These are phyloP conservation scores for Thraustochytrium striatum DNA, from an alignment of 352 stramenopile species.

Conservation along the genomic window DNA sequence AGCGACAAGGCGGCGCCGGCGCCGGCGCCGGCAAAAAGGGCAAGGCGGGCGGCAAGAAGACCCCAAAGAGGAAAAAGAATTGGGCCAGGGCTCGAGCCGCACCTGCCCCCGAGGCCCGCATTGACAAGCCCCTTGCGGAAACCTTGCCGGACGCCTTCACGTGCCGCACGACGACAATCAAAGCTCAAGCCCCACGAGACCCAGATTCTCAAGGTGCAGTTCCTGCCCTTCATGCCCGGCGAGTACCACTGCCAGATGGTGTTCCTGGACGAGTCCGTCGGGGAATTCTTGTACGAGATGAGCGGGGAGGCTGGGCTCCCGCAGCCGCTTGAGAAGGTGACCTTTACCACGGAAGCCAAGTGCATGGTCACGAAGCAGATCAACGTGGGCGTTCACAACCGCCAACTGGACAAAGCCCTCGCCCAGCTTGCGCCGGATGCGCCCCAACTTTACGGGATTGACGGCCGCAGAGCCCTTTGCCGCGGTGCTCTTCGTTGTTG, in stretches of 20 bases:
- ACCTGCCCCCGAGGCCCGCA: background rate
- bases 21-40: background rate
- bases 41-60: background rate
- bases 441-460: conserved; percentile 6
- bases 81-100: too few species aligned
- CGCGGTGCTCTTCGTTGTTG: conserved; percentile 60
- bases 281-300: conserved; percentile 88
- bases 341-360: conserved; percentile 69
- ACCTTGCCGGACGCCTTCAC: conserved; percentile 56
- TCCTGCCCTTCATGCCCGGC: conserved; percentile 77
- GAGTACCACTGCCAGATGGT: conserved; percentile 80
- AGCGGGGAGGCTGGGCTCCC: conserved; percentile 72
- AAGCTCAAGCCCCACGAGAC: conserved; percentile 53
- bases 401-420: conserved; percentile 68
- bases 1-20: background rate
- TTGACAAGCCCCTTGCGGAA: conserved; percentile 47
- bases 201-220: conserved; percentile 72
- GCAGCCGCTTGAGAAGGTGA: conserved; percentile 65
- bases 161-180: conserved; percentile 50
- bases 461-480: conserved; percentile 12
- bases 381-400: conserved; percentile 72
- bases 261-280: conserved; percentile 81
- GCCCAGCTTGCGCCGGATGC: background rate
- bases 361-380: conserved; percentile 56
- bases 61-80: too few species aligned